Evolutionary conservation across 2,329 filamentous ascomycete genomes (phyloP), one percentile per base, ranked within the genome.

Genomic region (Colletotrichum nymphaeae): DNA sequence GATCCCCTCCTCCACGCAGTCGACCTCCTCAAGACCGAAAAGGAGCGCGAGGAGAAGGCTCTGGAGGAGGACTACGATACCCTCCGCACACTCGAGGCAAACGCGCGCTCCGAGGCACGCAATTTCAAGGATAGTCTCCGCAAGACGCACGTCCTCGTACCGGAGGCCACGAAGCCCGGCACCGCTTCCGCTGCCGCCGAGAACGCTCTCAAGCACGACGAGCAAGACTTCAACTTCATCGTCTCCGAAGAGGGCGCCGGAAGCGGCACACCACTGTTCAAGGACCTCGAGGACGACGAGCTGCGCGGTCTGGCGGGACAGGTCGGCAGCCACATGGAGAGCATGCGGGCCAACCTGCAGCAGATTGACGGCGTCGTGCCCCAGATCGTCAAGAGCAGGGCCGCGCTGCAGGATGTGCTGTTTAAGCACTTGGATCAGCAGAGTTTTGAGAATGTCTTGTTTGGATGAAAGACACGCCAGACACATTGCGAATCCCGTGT

Each of bases 1-100:
- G 91, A 89, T 19, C 90, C 92, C 1, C 83, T 89, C 24, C 82
- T 91, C 55, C 92, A 94, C 80, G 87, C 90, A 4, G 88, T 93
- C 28, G 87, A 89, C 75, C 81, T 94, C 58, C 84, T 94, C 37
- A 83, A 83, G 67, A 83, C 85, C 32, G 92, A 93, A 80, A 88
- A 89, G 76, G 86, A 85, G 73, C 86, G 85, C 76, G 87, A 92
- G 68, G 87, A 92, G 81, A 81, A 78, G 37, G 85, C 87, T 75
- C 82, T 93, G 58, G 88, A 90, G 75, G 80, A 79, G 35, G 91
- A 93, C 70, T 89, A 91, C 76, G 84, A 84, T 64, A 77, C 80
- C 26, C 81, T 93, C 73, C 81, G 83, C 59, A 81, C 81, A 24
- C 81, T 93, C 30, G 88, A 91, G 78, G 81, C 82, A 4, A 91